phyloP scores from a whole-genome alignment of 2,329 filamentous ascomycete genomes.

The Aaosphaeria arxii region DNA sequence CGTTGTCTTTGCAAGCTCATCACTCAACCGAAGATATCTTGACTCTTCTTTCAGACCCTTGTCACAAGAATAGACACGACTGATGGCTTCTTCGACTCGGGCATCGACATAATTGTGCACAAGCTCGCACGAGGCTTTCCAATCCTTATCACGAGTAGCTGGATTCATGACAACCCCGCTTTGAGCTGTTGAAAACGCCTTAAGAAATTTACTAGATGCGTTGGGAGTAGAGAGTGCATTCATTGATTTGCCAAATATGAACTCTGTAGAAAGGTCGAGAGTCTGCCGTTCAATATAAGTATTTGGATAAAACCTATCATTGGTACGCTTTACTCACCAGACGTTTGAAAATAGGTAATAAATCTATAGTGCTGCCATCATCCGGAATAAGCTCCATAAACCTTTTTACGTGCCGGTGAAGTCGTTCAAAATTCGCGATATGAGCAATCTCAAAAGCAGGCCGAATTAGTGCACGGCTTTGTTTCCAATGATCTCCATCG shows the following conservation, averaged over 20 bases:
- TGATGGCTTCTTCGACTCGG: neutral
- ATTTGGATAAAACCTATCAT: neutral
- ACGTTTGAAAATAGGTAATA: conserved; percentile 2
- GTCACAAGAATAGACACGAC: no score
- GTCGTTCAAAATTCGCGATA: conserved; percentile 1
- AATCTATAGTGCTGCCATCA: neutral
- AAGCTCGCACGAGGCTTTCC: neutral
- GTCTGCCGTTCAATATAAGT: neutral
- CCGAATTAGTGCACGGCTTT: conserved; percentile 1
- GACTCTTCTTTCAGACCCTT: no score
- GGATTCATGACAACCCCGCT: conserved; percentile 3
- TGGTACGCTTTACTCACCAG: neutral
- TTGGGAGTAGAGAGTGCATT: neutral
- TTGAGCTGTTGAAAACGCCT: conserved; percentile 8
- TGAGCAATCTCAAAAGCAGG: conserved; percentile 2
- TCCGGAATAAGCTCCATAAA: neutral
- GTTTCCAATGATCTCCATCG: conserved; percentile 2
- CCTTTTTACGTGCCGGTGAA: conserved; percentile 1
- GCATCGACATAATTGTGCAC: neutral
- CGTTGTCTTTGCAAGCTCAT: conserved; percentile 14
- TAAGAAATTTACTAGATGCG: conserved; percentile 4
- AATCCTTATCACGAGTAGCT: neutral
- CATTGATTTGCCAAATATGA: neutral
- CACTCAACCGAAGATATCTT: neutral
- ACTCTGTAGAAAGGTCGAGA: neutral